Evolutionary conservation across 768 basidiomycete species (phyloP), one percentile per base, ranked within the genome.

Genomic region (Leccinum longicurvipes): DNA sequence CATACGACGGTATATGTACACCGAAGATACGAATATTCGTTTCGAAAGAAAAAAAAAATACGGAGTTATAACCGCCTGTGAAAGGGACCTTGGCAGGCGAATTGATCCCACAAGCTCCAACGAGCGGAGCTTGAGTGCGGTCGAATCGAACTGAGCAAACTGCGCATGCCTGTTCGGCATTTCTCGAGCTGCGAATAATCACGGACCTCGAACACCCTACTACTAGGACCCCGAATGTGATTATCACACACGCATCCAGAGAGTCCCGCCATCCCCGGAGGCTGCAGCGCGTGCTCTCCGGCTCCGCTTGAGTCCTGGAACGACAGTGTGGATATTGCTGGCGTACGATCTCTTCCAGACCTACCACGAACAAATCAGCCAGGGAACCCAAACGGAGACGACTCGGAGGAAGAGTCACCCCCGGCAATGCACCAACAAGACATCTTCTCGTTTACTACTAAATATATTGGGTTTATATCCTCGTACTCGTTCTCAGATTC

Each of bases 81-180:
- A 61, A 63, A 63, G 0, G 1, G n/a, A n/a, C n/a, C n/a, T n/a
- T n/a, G n/a, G 6, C 36, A 34, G 32, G 48, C 41, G 41, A 50
- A 63, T 53, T 31, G 60, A 58, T 23, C 25, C 10, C 21, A 49
- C 19, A 12, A 39, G n/a, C n/a, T 39, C n/a, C 47, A 24, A 46
- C 47, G 27, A 60, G 52, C 60, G 60, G 60, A 62, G 59, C 59
- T 60, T 56, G 25, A 55, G 36, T 17, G 56, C 11, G 31, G n/a
- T 23, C 32, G 23, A 31, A 24, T 27, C 21, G 39, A 25, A 54
- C 39, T 12, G 11, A 54, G 23, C 12, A 15, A 17, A 47, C 25
- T 23, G 48, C 25, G 39, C 57, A 50, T 47, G 59, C 29, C 32
- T 4, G 23, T 17, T 47, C 59, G 59, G 53, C 15, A 32, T 50